phyloP scores from a whole-genome alignment of 495 filamentous ascomycete genomes.

The Zalerion maritima region DNA sequence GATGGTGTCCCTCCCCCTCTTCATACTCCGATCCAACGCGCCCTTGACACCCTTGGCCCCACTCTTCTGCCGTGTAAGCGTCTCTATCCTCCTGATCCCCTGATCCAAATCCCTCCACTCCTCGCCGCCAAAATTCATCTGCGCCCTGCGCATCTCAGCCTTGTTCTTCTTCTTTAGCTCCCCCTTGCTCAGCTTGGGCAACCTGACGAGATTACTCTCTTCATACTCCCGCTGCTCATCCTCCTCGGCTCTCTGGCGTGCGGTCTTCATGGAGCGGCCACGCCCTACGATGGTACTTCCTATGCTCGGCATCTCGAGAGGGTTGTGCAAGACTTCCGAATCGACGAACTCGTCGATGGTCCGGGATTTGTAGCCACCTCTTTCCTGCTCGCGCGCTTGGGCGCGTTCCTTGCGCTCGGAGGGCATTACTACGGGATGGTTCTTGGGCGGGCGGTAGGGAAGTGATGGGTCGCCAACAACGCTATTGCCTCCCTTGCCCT shows the following conservation, averaged over 20 bases:
- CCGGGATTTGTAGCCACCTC: slow-evolving; percentile 47
- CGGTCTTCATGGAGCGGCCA: slow-evolving; percentile 59
- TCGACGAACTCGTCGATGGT: slow-evolving; percentile 77
- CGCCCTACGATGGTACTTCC: slow-evolving; percentile 62
- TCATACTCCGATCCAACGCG: slow-evolving; percentile 65
- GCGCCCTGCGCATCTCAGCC: slow-evolving; percentile 21
- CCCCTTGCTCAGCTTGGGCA: slow-evolving; percentile 72
- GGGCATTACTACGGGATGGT: slow-evolving; percentile 60
- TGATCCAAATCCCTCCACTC: slow-evolving; percentile 68
- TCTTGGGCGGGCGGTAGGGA: slow-evolving; percentile 73
- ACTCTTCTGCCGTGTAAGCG: slow-evolving; percentile 47
- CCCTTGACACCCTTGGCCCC: slow-evolving; percentile 36
- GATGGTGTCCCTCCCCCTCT: slow-evolving; percentile 42
- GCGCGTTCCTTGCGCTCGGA: slow-evolving; percentile 40
- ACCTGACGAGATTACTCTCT: slow-evolving; percentile 70
- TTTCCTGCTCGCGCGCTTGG: no score
- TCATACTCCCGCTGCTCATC: slow-evolving; percentile 63
- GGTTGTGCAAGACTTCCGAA: slow-evolving; percentile 63
- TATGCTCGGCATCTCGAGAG: slow-evolving; percentile 66
- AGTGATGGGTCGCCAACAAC: slow-evolving; percentile 20
- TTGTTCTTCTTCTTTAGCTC: slow-evolving; percentile 40
- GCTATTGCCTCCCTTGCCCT: slow-evolving; percentile 20
- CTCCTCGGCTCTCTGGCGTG: slow-evolving; percentile 53
- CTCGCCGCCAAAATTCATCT: slow-evolving; percentile 61
- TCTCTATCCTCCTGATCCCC: slow-evolving; percentile 62